These are phyloP conservation scores for Apiospora arundinis DNA, from an alignment of 2,329 filamentous ascomycete species.

Conservation along the genomic window DNA sequence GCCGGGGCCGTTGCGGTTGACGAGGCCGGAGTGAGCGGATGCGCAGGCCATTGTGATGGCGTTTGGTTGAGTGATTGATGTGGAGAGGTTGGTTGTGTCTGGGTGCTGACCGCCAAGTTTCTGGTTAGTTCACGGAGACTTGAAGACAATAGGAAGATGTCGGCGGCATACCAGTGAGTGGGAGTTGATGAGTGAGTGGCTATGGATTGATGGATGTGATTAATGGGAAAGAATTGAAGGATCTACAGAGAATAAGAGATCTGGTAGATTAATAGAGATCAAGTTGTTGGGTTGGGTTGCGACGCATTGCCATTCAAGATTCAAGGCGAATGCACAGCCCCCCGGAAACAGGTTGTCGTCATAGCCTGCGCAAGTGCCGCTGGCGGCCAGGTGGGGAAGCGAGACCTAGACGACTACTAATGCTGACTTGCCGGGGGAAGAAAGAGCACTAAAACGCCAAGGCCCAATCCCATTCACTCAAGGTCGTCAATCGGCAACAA, in stretches of 20 bases:
- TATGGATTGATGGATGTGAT: neutral
- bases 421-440: neutral
- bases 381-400: neutral
- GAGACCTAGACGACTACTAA: neutral
- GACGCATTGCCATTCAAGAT: slow-evolving; percentile 12
- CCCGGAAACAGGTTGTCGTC: slow-evolving; percentile 12
- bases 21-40: slow-evolving; percentile 40
- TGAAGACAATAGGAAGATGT: too few relatives aligned
- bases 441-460: neutral
- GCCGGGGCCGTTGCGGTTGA: slow-evolving; percentile 54
- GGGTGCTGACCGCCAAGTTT: slow-evolving; percentile 12
- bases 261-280: neutral
- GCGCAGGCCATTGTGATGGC: slow-evolving; percentile 40
- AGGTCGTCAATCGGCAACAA: neutral
- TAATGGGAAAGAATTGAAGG: neutral
- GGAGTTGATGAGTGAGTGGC: neutral
- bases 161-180: neutral
- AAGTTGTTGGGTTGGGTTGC: neutral
- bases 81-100: neutral
- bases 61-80: neutral
- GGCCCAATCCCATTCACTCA: neutral
- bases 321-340: slow-evolving; percentile 13
- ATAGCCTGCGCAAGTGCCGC: slow-evolving; percentile 1
- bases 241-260: neutral
- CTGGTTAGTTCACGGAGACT: too few relatives aligned